These are phyloP conservation scores for Fusarium camptoceras DNA, from an alignment of 2,329 filamentous ascomycete genomes.

Conservation along the genomic window DNA sequence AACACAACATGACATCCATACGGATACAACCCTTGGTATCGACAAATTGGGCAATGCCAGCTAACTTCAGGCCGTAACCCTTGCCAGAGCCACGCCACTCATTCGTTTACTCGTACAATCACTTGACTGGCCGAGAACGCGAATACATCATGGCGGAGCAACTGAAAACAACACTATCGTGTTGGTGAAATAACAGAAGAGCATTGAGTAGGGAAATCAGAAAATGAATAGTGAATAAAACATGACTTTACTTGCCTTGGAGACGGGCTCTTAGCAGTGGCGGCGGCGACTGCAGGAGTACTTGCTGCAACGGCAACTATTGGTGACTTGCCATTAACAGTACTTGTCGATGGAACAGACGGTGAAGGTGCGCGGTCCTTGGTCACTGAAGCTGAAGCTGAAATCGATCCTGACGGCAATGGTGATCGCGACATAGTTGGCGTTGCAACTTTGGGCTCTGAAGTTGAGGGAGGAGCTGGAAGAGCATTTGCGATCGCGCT, in stretches of 20 bases:
- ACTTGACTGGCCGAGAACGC: conserved; percentile 38
- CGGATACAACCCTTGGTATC: conserved; percentile 14
- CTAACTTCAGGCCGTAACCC: conserved; percentile 38
- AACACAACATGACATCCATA: neutral
- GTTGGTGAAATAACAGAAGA: neutral
- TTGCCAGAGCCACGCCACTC: conserved; percentile 45
- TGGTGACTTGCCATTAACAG: conserved; percentile 27
- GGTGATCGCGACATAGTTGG: conserved; percentile 26
- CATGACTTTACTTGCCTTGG: conserved; percentile 27
- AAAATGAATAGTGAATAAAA: neutral
- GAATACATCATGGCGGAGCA: conserved; percentile 33
- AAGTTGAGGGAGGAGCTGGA: conserved; percentile 10
- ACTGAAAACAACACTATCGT: conserved; percentile 8
- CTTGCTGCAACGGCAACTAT: neutral
- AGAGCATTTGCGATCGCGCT: conserved; percentile 18
- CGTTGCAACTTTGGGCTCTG: conserved; percentile 17
- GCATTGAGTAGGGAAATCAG: neutral
- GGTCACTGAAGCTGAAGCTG: conserved; percentile 24
- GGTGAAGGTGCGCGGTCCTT: conserved; percentile 38
- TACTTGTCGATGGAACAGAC: conserved; percentile 17
- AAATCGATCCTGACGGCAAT: conserved; percentile 20
- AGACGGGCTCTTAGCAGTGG: conserved; percentile 15
- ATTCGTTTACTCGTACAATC: conserved; percentile 30
- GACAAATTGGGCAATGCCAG: conserved; percentile 45
- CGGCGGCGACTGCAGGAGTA: neutral